Base-by-base conservation (phyloP, 148 eudicot species). In the Cornus kousa region DNA sequence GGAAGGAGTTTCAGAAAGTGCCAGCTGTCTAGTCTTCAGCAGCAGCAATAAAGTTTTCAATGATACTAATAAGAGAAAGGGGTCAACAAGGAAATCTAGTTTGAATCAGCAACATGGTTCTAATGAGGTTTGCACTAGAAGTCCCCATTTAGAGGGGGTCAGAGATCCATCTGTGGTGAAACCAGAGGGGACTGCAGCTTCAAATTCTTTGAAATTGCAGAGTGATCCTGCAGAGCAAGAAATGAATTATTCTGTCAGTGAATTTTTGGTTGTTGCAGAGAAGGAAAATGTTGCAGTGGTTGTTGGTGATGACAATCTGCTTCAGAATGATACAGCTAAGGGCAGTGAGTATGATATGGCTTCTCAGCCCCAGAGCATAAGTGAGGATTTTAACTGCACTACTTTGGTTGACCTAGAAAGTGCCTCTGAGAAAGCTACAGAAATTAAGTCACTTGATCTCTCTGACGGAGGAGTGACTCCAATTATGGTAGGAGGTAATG, bases 161-260 rank as follows among this genome's bases (percentile, higher is more conserved):
- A 72, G 35, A 19, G 24, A 62, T 77, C 79, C 32, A 11, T 43
- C 48, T 46, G 24, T 68, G 74, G 67, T 5, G 32, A 77, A 69
- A 53, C 55, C 33, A 53, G 80, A 77, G 33, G 43, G 33, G 1
- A 68, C 67, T 43, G 17, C 48, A 50, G 73, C 9, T 77, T 68
- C 73, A 23, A 33, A n/a, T 53, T 77, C 72, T 19, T 12, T 55
- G 69, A 73, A 72, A 19, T 50, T 72, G 69, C 81, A 10, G 68
- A 14, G 64, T 14, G 65, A 50, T 53, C 48, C 64, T 28, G 22
- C 64, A 43, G 75, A 50, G 64, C 64, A 28, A 53, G 65, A 73
- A 50, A 6, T 0, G 28, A 2, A 73, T 19, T 16, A 23, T 20
- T 24, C 39, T 5, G 40, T 2, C 22, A 2, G 22, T 53, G 65